Evolutionary conservation across 371 early-diverging fungal genomes (phyloP), one percentile per base, ranked within the genome.

Genomic region (Lichtheimia corymbifera): DNA sequence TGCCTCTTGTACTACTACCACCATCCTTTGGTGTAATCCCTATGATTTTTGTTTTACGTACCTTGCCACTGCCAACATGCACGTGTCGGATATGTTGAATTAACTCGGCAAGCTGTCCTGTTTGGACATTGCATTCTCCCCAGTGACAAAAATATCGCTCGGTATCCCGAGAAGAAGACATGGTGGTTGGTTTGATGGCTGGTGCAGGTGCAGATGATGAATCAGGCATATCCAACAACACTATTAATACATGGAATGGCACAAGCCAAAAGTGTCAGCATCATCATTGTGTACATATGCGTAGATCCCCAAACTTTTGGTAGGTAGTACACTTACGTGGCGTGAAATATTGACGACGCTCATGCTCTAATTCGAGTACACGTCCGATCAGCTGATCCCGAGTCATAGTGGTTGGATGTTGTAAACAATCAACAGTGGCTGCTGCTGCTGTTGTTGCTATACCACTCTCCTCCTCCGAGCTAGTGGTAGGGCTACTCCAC

Each of bases 1-100:
- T 35, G 35, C 9, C 35, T 35, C 35, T 35, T 35, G 35, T 35
- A 35, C 35, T 35, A 35, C 35, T 35, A 35, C 35, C 35, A 35
- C 35, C 35, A 28, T 28, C 4, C 35, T 35, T 35, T 35, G 35
- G 35, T 35, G 35, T 35, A 35, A 35, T 35, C 35, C 35, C 35
- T 35, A 35, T 35, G 35, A 35, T 35, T 35, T 11, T 35, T 35
- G 5, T 47, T 47, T 47, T 18, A 47, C n/a, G 6, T 47, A 56
- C 57, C 57, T 86, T 87, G 50, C 87, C 87, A 42, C 84, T 79
- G 13, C 88, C 88, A 58, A 89, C 84, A 59, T 89, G 90, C 13
- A 64, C 53, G 41, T 85, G 83, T 51, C 78, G 79, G n/a, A 87
- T 78, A 60, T 90, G 90, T 6, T 60, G 64, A 30, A 86, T 88